Evolutionary conservation across 2,329 filamentous ascomycete genomes (phyloP), one percentile per base, ranked within the genome.

Genomic region (Xylaria sp.): DNA sequence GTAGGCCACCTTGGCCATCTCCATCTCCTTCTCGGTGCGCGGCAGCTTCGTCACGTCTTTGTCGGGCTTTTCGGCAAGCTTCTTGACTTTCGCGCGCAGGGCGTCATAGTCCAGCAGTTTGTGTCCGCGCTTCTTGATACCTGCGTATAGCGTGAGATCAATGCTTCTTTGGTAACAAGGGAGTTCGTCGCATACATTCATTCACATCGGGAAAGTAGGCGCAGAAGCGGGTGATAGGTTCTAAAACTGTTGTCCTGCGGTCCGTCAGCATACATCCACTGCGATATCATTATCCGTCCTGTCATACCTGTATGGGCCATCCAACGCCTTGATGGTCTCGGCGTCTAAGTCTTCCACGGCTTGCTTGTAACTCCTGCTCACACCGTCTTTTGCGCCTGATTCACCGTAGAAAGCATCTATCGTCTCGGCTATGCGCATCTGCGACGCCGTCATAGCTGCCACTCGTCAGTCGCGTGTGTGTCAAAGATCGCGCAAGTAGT

Each of bases 381-480:
- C 96, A 64, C 96, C 96, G 79, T 99, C 97, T 76, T 90, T 93
- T 59, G 96, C 94, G 60, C 97, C 97, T 0, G 94, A 91, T 79
- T 99, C 96, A 64, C 96, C 96, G 83, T 99, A 99, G 81, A 99
- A 99, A 46, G 96, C 96, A 82, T 99, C 96, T 81, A 99, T 99
- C 23, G 96, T 99, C 81, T 99, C 96, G 72, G 96, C 96, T 80
- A 99, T 98, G 78, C 95, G 91, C 95, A 99, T 98, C 83, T 99
- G 96, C 62, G 94, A 97, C 60, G 96, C 95, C 18, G 96, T 99
- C 96, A 99, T 99, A 25, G 69, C 69, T 71, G 13, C n/a, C 8
- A 18, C 45, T 23, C 15, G 62, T 71, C 39, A 71, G 69, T 63
- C 74, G 96, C 95, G 94, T 73, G 34, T 28, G 25, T 61, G 63